Percentiles rank a stretch among this genome's conserved stretches.
Evolutionary conservation across 768 basidiomycete genomes (phyloP).

Genomic region (Kwoniella botswanensis): DNA sequence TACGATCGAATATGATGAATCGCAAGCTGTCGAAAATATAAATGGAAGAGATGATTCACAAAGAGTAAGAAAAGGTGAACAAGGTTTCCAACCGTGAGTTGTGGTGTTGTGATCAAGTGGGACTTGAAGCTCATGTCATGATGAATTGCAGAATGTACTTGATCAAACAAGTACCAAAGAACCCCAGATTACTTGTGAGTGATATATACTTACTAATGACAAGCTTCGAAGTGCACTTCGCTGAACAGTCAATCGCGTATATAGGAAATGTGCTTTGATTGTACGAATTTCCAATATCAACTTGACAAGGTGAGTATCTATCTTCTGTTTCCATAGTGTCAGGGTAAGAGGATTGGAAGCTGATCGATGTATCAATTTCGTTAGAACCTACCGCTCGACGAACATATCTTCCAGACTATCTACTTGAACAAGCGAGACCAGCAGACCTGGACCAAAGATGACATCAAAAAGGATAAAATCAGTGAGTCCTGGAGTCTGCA

Average conservation of each 20-base stretch:
- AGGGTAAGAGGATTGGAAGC: not conserved
- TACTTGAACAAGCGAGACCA: slow-evolving; percentile 60
- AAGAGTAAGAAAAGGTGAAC: slow-evolving; percentile 51
- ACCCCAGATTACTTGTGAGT: slow-evolving; percentile 54
- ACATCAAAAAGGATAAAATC: slow-evolving; percentile 60
- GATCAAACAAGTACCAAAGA: slow-evolving; percentile 57
- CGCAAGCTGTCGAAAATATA: slow-evolving; percentile 50
- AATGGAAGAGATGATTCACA: slow-evolving; percentile 58
- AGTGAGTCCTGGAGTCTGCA: slow-evolving; percentile 36
- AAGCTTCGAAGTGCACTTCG: no score
- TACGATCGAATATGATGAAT: slow-evolving; percentile 54
- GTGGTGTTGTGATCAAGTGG: not conserved
- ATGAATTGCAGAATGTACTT: slow-evolving; percentile 58
- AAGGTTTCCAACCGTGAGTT: slow-evolving; percentile 58
- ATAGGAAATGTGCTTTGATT: slow-evolving; percentile 60
- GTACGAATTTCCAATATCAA: slow-evolving; percentile 56
- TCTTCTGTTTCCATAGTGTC: not conserved
- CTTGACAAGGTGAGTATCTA: slow-evolving; percentile 39
- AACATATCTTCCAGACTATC: slow-evolving; percentile 61
- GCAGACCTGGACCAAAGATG: slow-evolving; percentile 58
- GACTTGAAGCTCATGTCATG: no score
- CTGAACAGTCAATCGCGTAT: no score
- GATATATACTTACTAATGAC: no score
- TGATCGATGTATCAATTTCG: not conserved
- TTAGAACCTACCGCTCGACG: slow-evolving; percentile 52